Evolutionary conservation across 371 early-diverging fungal species (phyloP).

Genomic region (Circinella umbellata): DNA sequence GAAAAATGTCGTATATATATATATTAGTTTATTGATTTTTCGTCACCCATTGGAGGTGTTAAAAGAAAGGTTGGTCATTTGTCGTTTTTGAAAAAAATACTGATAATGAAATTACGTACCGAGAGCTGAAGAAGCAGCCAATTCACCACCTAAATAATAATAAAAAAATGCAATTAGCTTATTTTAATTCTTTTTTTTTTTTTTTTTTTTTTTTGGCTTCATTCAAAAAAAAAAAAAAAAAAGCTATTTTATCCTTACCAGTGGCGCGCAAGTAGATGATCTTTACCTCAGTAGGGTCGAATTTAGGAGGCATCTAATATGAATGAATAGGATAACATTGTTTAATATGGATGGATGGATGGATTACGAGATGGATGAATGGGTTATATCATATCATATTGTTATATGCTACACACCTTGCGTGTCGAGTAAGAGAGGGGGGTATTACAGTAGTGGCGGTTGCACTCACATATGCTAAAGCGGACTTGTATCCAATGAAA

Average conservation of each 20-base stretch:
- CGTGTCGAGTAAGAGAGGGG: constrained; percentile 4
- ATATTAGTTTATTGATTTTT: too few relatives aligned
- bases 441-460: background rate
- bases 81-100: background rate
- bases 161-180: background rate
- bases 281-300: constrained; percentile 90
- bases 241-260: constrained; percentile 70
- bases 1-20: too few relatives aligned
- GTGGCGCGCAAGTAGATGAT: constrained; percentile 95
- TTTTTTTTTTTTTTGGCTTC: too few relatives aligned
- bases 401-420: background rate
- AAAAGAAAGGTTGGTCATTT: background rate
- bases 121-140: constrained; percentile 97
- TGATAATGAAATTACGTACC: constrained; percentile 11
- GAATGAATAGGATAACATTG: constrained; percentile 4
- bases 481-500: background rate
- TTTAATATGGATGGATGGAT: constrained; percentile 30
- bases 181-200: too few relatives aligned
- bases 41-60: too few relatives aligned
- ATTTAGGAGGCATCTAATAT: constrained; percentile 78
- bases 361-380: background rate
- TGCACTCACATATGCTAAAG: background rate
- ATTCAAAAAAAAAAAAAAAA: too few relatives aligned
- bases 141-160: constrained; percentile 46
- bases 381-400: background rate